These are phyloP conservation scores for Kodamaea suecica DNA, from an alignment of 1,139 yeast species.

Conservation along the genomic window DNA sequence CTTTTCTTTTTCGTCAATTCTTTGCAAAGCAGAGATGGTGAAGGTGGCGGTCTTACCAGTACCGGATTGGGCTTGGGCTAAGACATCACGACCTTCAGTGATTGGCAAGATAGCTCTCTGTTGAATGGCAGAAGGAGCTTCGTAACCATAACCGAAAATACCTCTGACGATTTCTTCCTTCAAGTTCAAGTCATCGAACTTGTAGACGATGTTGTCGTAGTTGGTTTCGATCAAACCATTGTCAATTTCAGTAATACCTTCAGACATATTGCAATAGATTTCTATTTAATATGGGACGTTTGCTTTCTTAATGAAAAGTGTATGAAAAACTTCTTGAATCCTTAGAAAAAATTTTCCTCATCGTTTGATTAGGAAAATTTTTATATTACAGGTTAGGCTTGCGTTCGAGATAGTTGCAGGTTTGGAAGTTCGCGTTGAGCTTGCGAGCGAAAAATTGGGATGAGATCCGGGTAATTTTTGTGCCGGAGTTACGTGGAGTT, in stretches of 20 bases:
- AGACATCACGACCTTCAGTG: slow-evolving; percentile 93
- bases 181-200: slow-evolving; percentile 83
- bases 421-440: too few relatives aligned
- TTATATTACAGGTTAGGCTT: slow-evolving; percentile 1
- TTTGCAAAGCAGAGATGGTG: slow-evolving; percentile 94
- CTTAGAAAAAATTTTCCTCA: slow-evolving; percentile 1
- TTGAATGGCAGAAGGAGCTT: slow-evolving; percentile 96
- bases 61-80: slow-evolving; percentile 99
- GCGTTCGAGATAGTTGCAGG: too few relatives aligned
- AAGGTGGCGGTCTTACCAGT: slow-evolving; percentile 99
- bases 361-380: slow-evolving; percentile 2
- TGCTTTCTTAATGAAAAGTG: too few relatives aligned
- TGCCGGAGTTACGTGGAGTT: too few relatives aligned
- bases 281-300: neutral
- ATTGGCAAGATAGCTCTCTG: slow-evolving; percentile 97
- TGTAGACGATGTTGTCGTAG: slow-evolving; percentile 94
- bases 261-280: slow-evolving; percentile 31
- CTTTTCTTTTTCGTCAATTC: slow-evolving; percentile 75
- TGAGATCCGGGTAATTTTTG: too few relatives aligned
- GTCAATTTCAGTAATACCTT: slow-evolving; percentile 81
- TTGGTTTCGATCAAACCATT: slow-evolving; percentile 86
- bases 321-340: neutral
- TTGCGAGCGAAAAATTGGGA: too few relatives aligned
- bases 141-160: slow-evolving; percentile 97
- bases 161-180: slow-evolving; percentile 78